Base-by-base conservation (phyloP, 306 rosid genomes). In the Inga oerstediana region DNA sequence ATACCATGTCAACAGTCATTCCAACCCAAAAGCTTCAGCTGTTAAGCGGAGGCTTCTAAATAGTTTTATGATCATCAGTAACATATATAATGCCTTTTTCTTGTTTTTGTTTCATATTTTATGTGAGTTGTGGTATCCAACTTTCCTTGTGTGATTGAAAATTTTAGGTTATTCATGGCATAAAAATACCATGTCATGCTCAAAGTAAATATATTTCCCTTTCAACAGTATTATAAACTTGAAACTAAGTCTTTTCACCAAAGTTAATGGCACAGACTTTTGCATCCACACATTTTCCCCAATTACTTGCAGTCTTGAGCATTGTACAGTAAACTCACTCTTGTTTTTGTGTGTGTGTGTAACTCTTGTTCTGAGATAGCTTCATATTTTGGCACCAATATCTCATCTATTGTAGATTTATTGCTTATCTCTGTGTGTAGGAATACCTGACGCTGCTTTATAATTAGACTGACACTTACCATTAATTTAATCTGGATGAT, bases 401-500 rank as follows among this genome's bases (percentile, higher is more conserved):
- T 44, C 83, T 56, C 61, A 54, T 79, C 41, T 44, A 69, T 64
- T 62, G 24, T 62, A 71, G 46, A 77, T 73, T 49, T 73, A 52
- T 76, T 64, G 67, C 17, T 73, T 30, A 49, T 41, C 83, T 46
- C 66, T 24, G 24, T 78, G 43, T 15, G 45, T 80, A 9, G 34
- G 14, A 27, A 1, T 62, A 20, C 27, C 19, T 72, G 68, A 7
- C 2, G 41, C 35, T 48, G 81, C n/a, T 74, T 81, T 80, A 41
- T 85, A 74, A 17, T 34, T 66, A 85, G 71, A 77, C 56, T 76
- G 10, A 59, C 48, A 62, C 58, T 65, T 73, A 71, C 76, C 41
- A 39, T 77, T 81, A 41, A 74, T 77, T 77, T 45, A 64, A 79
- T 81, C 79, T 75, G 65, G 79, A 77, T 58, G 17, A 58, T 84